Evolutionary conservation across 2,329 filamentous ascomycete genomes (phyloP).

Genomic region (Aspergillus quadricinctus): DNA sequence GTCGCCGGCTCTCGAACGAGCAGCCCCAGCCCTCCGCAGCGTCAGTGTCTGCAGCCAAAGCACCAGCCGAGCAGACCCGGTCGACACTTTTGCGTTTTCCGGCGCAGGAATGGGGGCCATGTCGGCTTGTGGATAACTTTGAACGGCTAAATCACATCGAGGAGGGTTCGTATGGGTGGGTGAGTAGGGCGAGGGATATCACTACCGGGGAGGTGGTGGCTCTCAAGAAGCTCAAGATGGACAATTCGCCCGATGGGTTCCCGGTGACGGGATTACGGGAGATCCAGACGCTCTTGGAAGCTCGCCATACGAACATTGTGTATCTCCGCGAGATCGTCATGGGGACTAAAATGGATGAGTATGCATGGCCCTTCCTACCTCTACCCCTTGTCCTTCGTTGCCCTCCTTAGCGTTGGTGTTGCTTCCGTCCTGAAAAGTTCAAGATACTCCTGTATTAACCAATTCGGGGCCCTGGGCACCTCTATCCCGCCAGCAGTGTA

Average conservation of each 20-base stretch:
- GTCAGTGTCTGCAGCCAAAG: slow-evolving; percentile 16
- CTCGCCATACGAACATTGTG: slow-evolving; percentile 78
- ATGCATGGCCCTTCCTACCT: slow-evolving; percentile 23
- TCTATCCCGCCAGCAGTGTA: slow-evolving; percentile 52
- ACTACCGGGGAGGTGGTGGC: slow-evolving; percentile 77
- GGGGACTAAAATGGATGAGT: slow-evolving; percentile 60
- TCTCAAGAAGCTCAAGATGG: slow-evolving; percentile 89
- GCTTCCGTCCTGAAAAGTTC: slow-evolving; percentile 31
- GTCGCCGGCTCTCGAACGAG: slow-evolving; percentile 58
- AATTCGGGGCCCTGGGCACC: slow-evolving; percentile 9
- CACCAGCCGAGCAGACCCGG: slow-evolving; percentile 32
- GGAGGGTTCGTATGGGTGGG: slow-evolving; percentile 93
- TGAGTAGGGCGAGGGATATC: slow-evolving; percentile 74
- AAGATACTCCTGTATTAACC: slow-evolving; percentile 34
- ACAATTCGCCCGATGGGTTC: slow-evolving; percentile 72
- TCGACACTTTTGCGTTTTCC: slow-evolving; percentile 68
- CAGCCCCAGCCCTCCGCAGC: slow-evolving; percentile 8
- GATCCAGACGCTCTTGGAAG: slow-evolving; percentile 83
- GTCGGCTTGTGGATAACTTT: slow-evolving; percentile 78
- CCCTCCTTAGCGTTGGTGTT: not conserved
- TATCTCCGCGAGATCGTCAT: slow-evolving; percentile 78
- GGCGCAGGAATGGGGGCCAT: slow-evolving; percentile 62
- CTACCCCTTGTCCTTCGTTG: not conserved
- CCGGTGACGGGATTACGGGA: slow-evolving; percentile 90
- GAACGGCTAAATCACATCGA: slow-evolving; percentile 95